Base-by-base conservation (phyloP, 1,284 basidiomycete genomes). In the Boletus holoroseus region DNA sequence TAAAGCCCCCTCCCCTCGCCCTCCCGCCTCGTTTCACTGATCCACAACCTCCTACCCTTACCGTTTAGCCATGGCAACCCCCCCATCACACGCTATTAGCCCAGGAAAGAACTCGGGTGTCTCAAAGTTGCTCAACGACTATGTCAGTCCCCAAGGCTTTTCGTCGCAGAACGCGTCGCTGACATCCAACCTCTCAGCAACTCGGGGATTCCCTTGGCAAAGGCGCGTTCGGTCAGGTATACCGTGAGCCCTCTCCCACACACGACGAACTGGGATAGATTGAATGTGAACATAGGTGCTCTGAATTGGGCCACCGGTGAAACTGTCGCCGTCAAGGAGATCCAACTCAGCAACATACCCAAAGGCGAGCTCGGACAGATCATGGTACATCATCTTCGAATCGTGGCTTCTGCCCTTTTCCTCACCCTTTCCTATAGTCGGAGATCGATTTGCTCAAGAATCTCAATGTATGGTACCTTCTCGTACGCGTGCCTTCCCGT, bases 401-500 rank as follows among this genome's bases (percentile, higher is more conserved):
- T 20, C 2, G 11, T 40, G 32, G 40, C 52, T 52, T 51, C 27
- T 54, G 40, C 39, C 30, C 34, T 27, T 36, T 51, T 38, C 32
- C 55, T 54, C 49, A 55, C 51, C 48, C 20, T 47, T 44, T 27
- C 31, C 47, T 45, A 26, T 62, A 94, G 91, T 92, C 89, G 55
- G 95, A 99, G 74, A 99, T 99, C 62, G 92, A 98, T 70, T 74
- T 99, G 52, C 81, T 99, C 60, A 97, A 98, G 79, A 97, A 96
- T 68, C 79, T 99, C 55, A 91, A 96, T 61, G 89, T 91, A 66
- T 62, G 79, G 39, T 48, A 7, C 22, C 28, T 20, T 44, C 38
- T 53, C 12, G 20, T 15, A 16, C 36, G 18, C 16, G 11, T 44
- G 34, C 30, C 18, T 41, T 49, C 32, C 8, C 27, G 6, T 28